Evolutionary conservation across 768 basidiomycete species (phyloP).

Genomic region (Leccinum ochraceum): DNA sequence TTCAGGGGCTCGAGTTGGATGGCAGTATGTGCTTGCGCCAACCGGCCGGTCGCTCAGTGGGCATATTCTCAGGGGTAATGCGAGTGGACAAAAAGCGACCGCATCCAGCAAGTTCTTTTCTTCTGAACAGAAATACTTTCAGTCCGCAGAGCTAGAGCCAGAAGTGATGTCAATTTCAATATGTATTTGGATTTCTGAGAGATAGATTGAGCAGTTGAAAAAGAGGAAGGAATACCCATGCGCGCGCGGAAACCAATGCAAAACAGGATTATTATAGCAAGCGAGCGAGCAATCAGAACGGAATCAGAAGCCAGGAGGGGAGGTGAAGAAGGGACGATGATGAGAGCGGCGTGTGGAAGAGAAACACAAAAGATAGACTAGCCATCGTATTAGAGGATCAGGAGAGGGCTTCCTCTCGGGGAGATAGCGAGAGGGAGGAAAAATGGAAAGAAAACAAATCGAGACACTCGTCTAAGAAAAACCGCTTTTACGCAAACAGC

Average conservation of each 20-base stretch:
- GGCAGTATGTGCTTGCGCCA: background rate
- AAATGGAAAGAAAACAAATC: background rate
- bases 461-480: conserved; percentile 10
- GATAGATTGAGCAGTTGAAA: background rate
- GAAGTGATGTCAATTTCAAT: background rate
- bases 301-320: background rate
- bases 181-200: background rate
- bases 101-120: background rate
- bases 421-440: background rate
- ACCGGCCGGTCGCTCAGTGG: background rate
- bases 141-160: background rate
- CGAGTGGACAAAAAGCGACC: background rate
- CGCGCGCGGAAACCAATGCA: conserved; percentile 10
- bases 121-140: background rate
- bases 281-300: background rate
- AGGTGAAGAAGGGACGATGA: background rate
- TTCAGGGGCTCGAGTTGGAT: background rate
- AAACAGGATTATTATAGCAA: conserved; percentile 25
- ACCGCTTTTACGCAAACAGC: conserved; percentile 20
- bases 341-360: conserved; percentile 1
- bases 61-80: background rate
- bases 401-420: background rate
- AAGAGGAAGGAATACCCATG: background rate
- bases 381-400: conserved; percentile 10
- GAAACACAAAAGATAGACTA: conserved; percentile 7